phyloP scores from a whole-genome alignment of 768 basidiomycete genomes.

The Tricholoma furcatifolium region DNA sequence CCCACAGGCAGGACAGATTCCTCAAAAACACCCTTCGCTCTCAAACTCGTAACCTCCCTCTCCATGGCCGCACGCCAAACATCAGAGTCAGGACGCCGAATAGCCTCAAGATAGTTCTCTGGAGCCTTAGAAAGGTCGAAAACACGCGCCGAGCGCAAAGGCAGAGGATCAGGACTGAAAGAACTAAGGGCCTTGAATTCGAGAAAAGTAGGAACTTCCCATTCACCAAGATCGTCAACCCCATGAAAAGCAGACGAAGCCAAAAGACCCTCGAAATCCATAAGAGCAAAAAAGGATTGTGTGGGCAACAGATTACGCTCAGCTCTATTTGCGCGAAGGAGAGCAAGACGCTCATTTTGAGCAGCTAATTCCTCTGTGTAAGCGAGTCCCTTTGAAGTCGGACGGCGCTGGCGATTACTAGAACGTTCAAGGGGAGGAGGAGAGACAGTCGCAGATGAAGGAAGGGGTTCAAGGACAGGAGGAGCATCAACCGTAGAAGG shows the following conservation, averaged over 20 bases:
- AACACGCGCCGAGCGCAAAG: too few relatives aligned
- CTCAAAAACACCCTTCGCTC: background rate
- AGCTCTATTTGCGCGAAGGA: background rate
- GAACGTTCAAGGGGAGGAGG: background rate
- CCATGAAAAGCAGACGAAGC: background rate
- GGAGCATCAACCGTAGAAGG: background rate
- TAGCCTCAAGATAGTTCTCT: background rate
- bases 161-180: too few relatives aligned
- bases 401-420: too few relatives aligned
- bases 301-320: background rate
- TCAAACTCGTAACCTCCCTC: too few relatives aligned
- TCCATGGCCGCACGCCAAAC: background rate
- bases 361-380: background rate
- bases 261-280: background rate
- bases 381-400: too few relatives aligned
- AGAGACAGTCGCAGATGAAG: background rate
- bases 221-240: background rate
- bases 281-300: background rate
- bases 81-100: background rate
- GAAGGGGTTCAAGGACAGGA: background rate
- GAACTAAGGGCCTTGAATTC: background rate
- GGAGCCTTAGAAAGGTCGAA: too few relatives aligned
- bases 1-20: too few relatives aligned
- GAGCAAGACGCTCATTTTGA: background rate
- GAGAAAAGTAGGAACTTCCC: background rate